Evolutionary conservation across 306 rosid species (phyloP).

Genomic region (Leucaena leucocephala): DNA sequence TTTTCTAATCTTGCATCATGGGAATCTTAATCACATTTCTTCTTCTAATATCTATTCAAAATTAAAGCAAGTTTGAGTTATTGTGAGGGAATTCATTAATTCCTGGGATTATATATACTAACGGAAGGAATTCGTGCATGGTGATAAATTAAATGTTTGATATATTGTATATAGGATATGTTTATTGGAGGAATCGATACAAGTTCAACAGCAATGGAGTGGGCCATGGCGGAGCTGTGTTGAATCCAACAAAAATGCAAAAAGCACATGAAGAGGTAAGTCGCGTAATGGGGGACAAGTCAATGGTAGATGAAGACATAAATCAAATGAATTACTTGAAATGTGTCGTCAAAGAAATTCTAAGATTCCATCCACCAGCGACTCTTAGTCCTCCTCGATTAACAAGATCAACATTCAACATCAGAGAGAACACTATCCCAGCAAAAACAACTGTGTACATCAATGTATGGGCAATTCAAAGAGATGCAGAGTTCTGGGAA

Average conservation of each 20-base stretch:
- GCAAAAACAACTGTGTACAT: constrained; percentile 37
- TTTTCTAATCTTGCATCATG: no score
- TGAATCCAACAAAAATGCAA: constrained; percentile 49
- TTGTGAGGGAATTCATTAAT: no score
- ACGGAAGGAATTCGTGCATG: no score
- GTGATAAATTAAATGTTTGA: no score
- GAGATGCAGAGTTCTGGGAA: constrained; percentile 39
- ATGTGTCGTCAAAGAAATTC: constrained; percentile 50
- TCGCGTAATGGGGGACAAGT: constrained; percentile 42
- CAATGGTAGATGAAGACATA: constrained; percentile 40
- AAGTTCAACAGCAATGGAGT: constrained; percentile 35
- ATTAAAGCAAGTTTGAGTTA: no score
- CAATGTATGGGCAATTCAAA: constrained; percentile 54
- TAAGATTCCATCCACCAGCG: constrained; percentile 54
- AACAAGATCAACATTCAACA: constrained; percentile 22
- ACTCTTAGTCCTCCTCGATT: constrained; percentile 48
- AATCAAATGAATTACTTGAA: constrained; percentile 55
- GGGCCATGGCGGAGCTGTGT: constrained; percentile 59
- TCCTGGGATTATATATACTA: no score
- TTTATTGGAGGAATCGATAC: constrained; percentile 53
- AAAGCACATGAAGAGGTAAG: constrained; percentile 67
- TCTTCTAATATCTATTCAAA: no score
- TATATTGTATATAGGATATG: constrained; percentile 58
- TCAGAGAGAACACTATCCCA: constrained; percentile 48
- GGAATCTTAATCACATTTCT: no score